phyloP scores from a whole-genome alignment of 495 filamentous ascomycete genomes.

The Penicillium crystallinum region DNA sequence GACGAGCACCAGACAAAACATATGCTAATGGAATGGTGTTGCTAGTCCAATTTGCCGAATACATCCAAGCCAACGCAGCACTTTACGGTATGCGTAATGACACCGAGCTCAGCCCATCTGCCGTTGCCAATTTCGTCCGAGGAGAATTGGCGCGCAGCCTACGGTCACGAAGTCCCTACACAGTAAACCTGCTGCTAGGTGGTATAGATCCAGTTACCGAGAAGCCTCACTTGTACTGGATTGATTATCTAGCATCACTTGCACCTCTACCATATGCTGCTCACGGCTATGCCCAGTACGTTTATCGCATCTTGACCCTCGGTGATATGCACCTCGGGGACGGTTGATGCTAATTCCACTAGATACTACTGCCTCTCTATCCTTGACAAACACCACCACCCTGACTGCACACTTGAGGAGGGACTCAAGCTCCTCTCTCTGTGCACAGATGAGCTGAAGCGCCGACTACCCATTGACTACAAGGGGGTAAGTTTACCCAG shows the following conservation, averaged over 20 bases:
- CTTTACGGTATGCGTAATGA: constrained; percentile 98
- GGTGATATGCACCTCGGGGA: neutral
- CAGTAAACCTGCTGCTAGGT: constrained; percentile 90
- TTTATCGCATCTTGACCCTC: constrained; percentile 13
- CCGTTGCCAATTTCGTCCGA: constrained; percentile 86
- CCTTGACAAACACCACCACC: constrained; percentile 96
- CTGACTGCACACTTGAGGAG: constrained; percentile 79
- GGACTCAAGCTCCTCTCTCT: constrained; percentile 85
- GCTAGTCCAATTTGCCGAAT: constrained; percentile 97
- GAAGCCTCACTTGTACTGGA: constrained; percentile 89
- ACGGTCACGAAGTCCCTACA: constrained; percentile 87
- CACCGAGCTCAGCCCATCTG: constrained; percentile 80
- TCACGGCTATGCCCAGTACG: constrained; percentile 95
- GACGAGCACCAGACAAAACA: neutral
- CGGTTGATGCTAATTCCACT: constrained; percentile 17
- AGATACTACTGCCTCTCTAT: constrained; percentile 93
- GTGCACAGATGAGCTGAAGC: constrained; percentile 95
- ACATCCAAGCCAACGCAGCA: constrained; percentile 95
- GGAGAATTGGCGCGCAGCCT: constrained; percentile 85
- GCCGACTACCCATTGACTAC: constrained; percentile 94
- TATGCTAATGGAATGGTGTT: constrained; percentile 10
- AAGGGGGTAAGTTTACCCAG: constrained; percentile 61
- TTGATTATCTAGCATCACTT: constrained; percentile 89
- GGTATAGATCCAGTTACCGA: constrained; percentile 84
- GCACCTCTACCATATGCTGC: constrained; percentile 90